Base-by-base conservation (phyloP, 495 filamentous ascomycete genomes). In the Sabuloglossum arenarium region DNA sequence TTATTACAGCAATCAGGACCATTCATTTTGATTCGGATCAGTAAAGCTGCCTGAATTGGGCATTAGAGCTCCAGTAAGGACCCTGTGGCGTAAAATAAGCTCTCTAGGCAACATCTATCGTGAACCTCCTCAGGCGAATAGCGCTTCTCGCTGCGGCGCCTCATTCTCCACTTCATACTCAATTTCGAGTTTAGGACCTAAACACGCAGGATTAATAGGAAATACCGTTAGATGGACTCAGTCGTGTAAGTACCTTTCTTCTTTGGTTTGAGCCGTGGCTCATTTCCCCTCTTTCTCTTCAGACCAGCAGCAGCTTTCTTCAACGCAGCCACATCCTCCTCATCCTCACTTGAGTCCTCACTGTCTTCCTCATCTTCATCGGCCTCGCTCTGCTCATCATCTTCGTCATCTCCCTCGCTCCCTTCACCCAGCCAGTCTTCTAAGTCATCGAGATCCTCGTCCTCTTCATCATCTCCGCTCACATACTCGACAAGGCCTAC, bases 401-500 rank as follows among this genome's bases (percentile, higher is more conserved):
- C 69, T 52, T 73, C 47, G 12, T 51, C 47, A 14, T 51, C 25
- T 24, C 78, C 79, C 0, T 70, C 78, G 56, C 79, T 83, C 34
- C 76, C 70, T 14, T 67, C 75, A 51, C 79, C 82, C 19, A 85
- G 66, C 83, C 82, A 86, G 60, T 86, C 82, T 62, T 86, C 81
- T 53, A 86, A 71, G 66, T 86, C 83, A 58, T 79, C 82, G 45
- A 86, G 61, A 57, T 75, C 67, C 55, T 71, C 77, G 54, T 82
- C 67, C 42, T 70, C 69, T 19, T 61, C 78, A 30, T 85, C 83
- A 10, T 83, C 60, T 57, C 85, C 83, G 61, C 74, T 78, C 37
- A 97, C 84, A 63, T 95, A 95, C 69, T 95, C 89, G 23, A 96
- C 83, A 47, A 80, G 77, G 9, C 78, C 85, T 56, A 81, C 79